phyloP scores from a whole-genome alignment of 129 eudicot species.

The Centella asiatica region DNA sequence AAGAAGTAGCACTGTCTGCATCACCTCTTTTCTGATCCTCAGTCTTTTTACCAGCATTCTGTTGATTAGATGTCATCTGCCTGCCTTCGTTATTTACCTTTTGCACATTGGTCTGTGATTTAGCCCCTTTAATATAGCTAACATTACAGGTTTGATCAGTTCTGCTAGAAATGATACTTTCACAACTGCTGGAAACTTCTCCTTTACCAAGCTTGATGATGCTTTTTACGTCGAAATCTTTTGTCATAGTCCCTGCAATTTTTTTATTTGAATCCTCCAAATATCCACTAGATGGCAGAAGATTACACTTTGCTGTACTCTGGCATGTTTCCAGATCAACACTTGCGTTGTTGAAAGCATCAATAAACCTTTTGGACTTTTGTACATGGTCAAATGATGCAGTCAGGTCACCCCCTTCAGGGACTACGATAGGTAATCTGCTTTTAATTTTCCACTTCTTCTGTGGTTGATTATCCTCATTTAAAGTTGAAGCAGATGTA shows the following conservation, averaged over 20 bases:
- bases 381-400: neutral
- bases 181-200: neutral
- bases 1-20: no score
- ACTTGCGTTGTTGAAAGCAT: neutral
- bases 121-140: neutral
- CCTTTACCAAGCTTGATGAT: conserved; percentile 4
- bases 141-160: neutral
- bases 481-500: neutral
- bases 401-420: neutral
- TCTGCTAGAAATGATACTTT: neutral
- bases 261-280: neutral
- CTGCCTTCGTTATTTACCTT: neutral
- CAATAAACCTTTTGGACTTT: neutral
- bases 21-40: conserved; percentile 13
- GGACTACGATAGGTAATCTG: neutral
- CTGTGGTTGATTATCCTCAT: neutral
- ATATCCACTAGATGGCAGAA: neutral
- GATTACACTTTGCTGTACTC: neutral
- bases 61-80: neutral
- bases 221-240: no score
- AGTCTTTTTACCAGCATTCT: neutral
- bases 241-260: neutral
- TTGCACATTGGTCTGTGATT: neutral
- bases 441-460: neutral
- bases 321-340: conserved; percentile 8